A percentile compares a stretch with the other conserved stretches of the same genome.
phyloP scores from a whole-genome alignment of 176 grass and related monocot species.

The Zizania latifolia region DNA sequence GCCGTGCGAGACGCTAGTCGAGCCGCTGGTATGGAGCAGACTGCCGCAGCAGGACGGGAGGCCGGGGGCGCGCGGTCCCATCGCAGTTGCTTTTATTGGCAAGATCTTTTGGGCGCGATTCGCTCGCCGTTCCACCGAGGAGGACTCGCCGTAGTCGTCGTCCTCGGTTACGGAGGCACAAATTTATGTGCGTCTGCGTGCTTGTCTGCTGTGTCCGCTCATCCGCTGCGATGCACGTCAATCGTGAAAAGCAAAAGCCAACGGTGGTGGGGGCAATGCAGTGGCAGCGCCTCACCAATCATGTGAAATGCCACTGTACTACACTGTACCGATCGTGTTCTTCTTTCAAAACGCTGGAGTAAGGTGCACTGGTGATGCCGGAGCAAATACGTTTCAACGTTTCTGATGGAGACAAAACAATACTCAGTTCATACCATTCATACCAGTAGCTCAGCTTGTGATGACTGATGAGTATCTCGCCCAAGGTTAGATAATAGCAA shows the following conservation, averaged over 20 bases:
- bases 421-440: too few relatives aligned
- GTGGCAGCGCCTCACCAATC: not conserved
- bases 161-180: not conserved
- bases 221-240: not conserved
- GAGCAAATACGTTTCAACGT: too few relatives aligned
- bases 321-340: not conserved
- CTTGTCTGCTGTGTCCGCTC: not conserved
- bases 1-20: not conserved
- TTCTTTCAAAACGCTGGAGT: not conserved
- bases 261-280: not conserved
- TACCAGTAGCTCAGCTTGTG: too few relatives aligned
- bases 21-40: too few relatives aligned
- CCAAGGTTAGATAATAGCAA: too few relatives aligned
- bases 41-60: not conserved
- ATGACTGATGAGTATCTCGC: too few relatives aligned
- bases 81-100: constrained; percentile 37
- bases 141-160: not conserved
- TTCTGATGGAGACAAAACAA: too few relatives aligned
- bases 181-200: not conserved
- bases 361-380: too few relatives aligned
- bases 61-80: constrained; percentile 8
- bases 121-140: constrained; percentile 22
- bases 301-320: not conserved
- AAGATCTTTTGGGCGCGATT: constrained; percentile 32
- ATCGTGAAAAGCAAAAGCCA: not conserved